Percentiles rank a stretch among this genome's conserved stretches.
Evolutionary conservation across 1,139 yeast genomes (phyloP).

Genomic region (Wickerhamomyces sp.): DNA sequence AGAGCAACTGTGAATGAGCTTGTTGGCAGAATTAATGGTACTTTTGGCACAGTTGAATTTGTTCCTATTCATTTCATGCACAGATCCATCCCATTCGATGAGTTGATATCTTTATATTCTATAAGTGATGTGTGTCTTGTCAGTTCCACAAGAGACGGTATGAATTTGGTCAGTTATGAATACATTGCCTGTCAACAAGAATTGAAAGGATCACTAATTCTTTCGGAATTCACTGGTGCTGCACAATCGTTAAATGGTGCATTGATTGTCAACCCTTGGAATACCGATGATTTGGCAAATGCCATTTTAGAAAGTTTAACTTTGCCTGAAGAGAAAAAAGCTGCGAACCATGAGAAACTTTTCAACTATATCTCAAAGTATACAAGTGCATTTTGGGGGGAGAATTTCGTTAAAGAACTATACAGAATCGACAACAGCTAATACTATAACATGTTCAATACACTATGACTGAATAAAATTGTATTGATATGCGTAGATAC

Average conservation of each 20-base stretch:
- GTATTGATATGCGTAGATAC: too few species aligned
- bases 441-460: too few species aligned
- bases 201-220: conserved; percentile 77
- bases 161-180: conserved; percentile 95
- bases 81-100: conserved; percentile 85
- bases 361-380: conserved; percentile 86
- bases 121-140: conserved; percentile 89
- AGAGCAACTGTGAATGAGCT: conserved; percentile 93
- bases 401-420: conserved; percentile 86
- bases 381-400: conserved; percentile 97
- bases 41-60: conserved; percentile 94
- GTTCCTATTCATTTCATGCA: conserved; percentile 97
- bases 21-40: conserved; percentile 95
- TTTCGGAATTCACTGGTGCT: conserved; percentile 98
- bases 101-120: conserved; percentile 81
- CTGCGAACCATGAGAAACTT: conserved; percentile 73
- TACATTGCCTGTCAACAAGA: conserved; percentile 94
- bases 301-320: conserved; percentile 87
- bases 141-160: conserved; percentile 94
- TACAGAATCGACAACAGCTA: conserved; percentile 36
- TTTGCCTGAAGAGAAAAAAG: conserved; percentile 73
- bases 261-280: conserved; percentile 95
- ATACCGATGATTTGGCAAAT: conserved; percentile 86
- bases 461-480: neutral
- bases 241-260: conserved; percentile 96